Conservation (phyloP, 2,329 filamentous ascomycete genomes). For the Botrytis sinoallii region DNA sequence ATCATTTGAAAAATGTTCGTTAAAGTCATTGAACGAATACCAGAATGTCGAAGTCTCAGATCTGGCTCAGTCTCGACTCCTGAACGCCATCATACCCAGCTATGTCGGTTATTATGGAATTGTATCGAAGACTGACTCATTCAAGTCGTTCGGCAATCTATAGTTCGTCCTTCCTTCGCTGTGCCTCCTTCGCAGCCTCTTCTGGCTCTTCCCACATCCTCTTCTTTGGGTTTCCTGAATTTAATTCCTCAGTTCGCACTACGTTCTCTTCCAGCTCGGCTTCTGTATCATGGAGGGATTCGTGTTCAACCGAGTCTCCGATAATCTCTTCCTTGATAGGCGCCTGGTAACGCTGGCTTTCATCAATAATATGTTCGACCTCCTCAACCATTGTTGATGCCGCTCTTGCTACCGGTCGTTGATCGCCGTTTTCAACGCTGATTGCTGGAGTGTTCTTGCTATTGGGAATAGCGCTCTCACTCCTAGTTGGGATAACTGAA, state of each 20-base stretch:
- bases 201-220: conserved; percentile 56
- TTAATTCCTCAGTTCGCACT: conserved; percentile 32
- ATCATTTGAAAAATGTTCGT: not conserved
- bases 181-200: conserved; percentile 37
- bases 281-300: conserved; percentile 20
- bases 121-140: not conserved
- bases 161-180: conserved; percentile 36
- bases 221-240: conserved; percentile 54
- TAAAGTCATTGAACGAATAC: not conserved
- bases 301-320: conserved; percentile 34
- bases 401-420: not conserved
- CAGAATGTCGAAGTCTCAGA: not conserved
- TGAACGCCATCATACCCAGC: not conserved
- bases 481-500: conserved; percentile 25
- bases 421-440: not conserved
- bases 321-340: conserved; percentile 35
- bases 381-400: conserved; percentile 47
- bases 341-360: conserved; percentile 36
- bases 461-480: conserved; percentile 13
- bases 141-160: conserved; percentile 20
- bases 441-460: not conserved
- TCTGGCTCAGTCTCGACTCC: not conserved
- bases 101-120: not conserved
- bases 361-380: conserved; percentile 53
- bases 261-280: not conserved